Conservation (phyloP, 2,329 filamentous ascomycete genomes). For the Biscogniauxia mediterranea region DNA sequence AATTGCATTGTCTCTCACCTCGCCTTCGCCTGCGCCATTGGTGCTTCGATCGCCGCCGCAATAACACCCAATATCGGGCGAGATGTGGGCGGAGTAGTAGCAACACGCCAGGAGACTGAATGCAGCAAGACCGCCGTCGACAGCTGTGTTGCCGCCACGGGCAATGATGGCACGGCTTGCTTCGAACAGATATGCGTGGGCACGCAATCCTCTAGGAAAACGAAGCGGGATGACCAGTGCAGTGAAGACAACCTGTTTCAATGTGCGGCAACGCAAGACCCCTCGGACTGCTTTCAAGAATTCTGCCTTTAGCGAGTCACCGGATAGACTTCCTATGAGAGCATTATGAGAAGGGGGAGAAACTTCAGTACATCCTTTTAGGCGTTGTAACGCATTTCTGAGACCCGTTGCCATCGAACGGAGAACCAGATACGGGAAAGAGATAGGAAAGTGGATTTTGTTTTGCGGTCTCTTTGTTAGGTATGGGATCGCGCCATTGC, state of each 20-base stretch:
- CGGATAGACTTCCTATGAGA: neutral
- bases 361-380: neutral
- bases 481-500: neutral
- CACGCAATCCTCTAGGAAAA: conserved; percentile 7
- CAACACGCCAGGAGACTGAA: conserved; percentile 1
- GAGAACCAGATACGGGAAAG: no score
- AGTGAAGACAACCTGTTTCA: conserved; percentile 27
- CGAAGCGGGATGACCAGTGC: conserved; percentile 25
- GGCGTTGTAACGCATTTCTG: neutral
- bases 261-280: conserved; percentile 25
- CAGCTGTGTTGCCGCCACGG: conserved; percentile 17
- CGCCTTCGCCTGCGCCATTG: conserved; percentile 2
- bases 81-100: conserved; percentile 2
- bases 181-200: conserved; percentile 24
- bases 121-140: conserved; percentile 15
- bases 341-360: neutral
- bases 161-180: conserved; percentile 20
- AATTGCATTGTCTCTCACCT: neutral
- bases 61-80: conserved; percentile 2
- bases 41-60: conserved; percentile 12
- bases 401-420: no score
- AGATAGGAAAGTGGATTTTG: no score
- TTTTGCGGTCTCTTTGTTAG: neutral
- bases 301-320: conserved; percentile 18
- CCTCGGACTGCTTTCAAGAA: conserved; percentile 25